Evolutionary conservation across 1,284 basidiomycete genomes (phyloP), one percentile per base, ranked within the genome.

Genomic region (Ustilago crameri): DNA sequence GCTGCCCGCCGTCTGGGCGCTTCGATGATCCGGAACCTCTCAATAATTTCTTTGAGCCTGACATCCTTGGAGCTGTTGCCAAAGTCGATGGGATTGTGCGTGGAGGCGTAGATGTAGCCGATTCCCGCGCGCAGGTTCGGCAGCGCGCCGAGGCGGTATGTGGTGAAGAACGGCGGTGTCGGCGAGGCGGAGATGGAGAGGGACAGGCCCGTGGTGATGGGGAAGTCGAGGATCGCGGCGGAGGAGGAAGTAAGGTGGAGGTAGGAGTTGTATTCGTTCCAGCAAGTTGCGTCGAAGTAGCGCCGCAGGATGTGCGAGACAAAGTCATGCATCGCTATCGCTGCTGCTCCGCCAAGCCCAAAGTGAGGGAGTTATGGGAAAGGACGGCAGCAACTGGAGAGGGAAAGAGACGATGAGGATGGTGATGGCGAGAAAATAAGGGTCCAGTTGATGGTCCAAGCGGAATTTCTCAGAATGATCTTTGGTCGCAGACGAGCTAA

Each of bases 211-310:
- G 87, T 86, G 9, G 92, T 92, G 30, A 93, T 89, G 22, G 87
- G 87, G 77, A 94, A 94, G 84, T 94, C 93, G 68, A 94, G 88
- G 68, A 94, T 89, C 7, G 59, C 80, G 9, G 73, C 51, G 2
- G 93, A 95, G 35, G 93, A 91, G 41, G 92, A 88, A 5, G 93
- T 97, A 35, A 98, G 83, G 76, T 95, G 93, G 5, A 91, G 90
- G 81, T 94, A 97, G 8, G 95, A 87, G 81, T 95, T 95, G 84
- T 97, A 93, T 83, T 95, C 92, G 80, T 95, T 95, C 95, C 95
- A 98, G 66, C 92, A 92, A 41, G 93, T 96, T 14, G 90, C 90
- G 69, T 89, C 88, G 86, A 94, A 94, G 85, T 96, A 97, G 82
- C 88, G 90, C 69, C 91, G 89, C 43, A 97, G 87, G 51, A 97